These are phyloP conservation scores for Leccinum pellstonianum DNA, from an alignment of 768 basidiomycete species.

Conservation along the genomic window DNA sequence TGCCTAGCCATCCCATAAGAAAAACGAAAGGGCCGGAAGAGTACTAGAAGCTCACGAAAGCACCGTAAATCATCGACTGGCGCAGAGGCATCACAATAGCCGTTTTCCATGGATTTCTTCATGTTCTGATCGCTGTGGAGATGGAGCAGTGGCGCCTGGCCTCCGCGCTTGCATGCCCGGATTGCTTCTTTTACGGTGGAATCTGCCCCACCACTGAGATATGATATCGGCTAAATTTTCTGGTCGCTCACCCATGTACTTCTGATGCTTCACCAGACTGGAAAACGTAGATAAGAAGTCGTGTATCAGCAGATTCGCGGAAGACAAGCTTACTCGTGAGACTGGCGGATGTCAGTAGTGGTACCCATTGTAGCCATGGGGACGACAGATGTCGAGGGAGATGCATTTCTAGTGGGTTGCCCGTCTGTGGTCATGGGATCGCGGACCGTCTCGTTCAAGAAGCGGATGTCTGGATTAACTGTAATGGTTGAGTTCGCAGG, in stretches of 20 bases:
- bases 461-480: too few species aligned
- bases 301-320: slow-evolving; percentile 24
- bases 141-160: slow-evolving; percentile 21
- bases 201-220: background rate
- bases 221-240: background rate
- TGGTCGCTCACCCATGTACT: slow-evolving; percentile 36
- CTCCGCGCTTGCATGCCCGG: background rate
- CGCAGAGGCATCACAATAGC: slow-evolving; percentile 75
- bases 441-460: too few species aligned
- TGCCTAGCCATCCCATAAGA: slow-evolving; percentile 36
- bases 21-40: background rate
- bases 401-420: too few species aligned
- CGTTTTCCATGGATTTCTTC: slow-evolving; percentile 56
- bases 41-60: slow-evolving; percentile 42
- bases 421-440: too few species aligned
- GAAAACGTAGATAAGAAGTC: background rate
- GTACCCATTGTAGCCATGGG: too few species aligned
- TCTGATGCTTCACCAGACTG: slow-evolving; percentile 33
- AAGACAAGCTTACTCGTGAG: background rate
- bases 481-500: too few species aligned
- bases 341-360: background rate
- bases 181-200: background rate
- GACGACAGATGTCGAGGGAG: too few species aligned
- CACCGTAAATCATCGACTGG: slow-evolving; percentile 51
- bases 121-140: slow-evolving; percentile 59